Base-by-base conservation (phyloP, 805 yeast genomes). In the Schwanniomyces sp. region DNA sequence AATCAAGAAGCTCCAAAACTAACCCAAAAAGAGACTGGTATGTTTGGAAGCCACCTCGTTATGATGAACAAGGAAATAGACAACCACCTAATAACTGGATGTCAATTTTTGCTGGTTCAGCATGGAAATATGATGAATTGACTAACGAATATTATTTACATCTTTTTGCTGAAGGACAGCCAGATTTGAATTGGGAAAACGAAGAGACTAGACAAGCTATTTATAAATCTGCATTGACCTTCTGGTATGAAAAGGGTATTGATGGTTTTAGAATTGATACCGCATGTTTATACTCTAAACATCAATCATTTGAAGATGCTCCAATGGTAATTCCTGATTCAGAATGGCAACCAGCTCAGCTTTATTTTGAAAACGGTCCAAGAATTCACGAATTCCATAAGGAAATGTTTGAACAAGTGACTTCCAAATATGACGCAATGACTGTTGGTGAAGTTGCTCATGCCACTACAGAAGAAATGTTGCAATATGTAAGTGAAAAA, bases 101-200 rank as follows among this genome's bases (percentile, higher is more conserved):
- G 30, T 74, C 82, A 4, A 66, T 63, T 54, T 81, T 81, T 58
- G 71, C 78, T 10, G 83, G 82, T 5, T 67, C 79, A 39, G 82
- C 85, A 10, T 81, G 86, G 85, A 66, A 66, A 39, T 80, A 72
- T 59, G 85, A 81, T 59, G 82, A 78, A 52, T 28, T 37, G 2
- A 79, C 84, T 16, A 71, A 74, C 41, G 84, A 81, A 62, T 81
- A 79, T 66, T 81, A 80, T 61, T 63, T 81, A 52, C 75, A 72
- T 45, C 64, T 80, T 48, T 81, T 79, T 63, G 82, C 83, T 12
- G 63, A 62, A 43, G 58, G 74, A 26, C 86, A 81, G 62, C 85
- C 85, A 12, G 86, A 81, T 57, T 67, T 81, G 56, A 81, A 81
- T 63, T 81, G 85, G 86, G 85, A 81, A 53, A 79, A 73, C 56